Conservation (phyloP, 2,329 filamentous ascomycete genomes). For the Xylaria sp. region DNA sequence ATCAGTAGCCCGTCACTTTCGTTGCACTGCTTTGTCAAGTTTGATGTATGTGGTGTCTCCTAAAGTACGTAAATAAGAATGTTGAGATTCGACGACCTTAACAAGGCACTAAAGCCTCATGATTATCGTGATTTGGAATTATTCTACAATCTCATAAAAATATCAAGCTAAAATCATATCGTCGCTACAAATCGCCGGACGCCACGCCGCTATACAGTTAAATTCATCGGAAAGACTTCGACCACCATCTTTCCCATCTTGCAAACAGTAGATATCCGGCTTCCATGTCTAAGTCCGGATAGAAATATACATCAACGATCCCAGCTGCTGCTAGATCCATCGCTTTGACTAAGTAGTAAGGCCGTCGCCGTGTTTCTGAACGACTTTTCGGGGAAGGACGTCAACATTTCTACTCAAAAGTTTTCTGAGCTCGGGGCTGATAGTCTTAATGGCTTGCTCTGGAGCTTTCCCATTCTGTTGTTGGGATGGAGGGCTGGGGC, state of each 20-base stretch:
- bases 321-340: conserved; percentile 18
- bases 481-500: conserved; percentile 32
- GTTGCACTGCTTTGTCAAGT: neutral
- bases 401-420: conserved; percentile 58
- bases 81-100: neutral
- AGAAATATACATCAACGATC: conserved; percentile 25
- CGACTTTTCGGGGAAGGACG: conserved; percentile 45
- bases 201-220: conserved; percentile 21
- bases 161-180: neutral
- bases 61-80: neutral
- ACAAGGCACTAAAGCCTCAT: neutral
- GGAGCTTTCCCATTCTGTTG: conserved; percentile 51
- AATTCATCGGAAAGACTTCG: neutral
- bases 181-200: conserved; percentile 8
- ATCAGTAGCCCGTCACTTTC: neutral
- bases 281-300: neutral
- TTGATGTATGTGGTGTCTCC: neutral
- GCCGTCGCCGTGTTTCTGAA: conserved; percentile 44
- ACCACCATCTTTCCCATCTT: neutral
- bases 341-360: conserved; percentile 36
- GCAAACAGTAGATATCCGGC: neutral
- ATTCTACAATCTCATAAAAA: conserved; percentile 3
- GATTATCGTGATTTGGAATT: neutral
- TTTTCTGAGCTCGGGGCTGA: conserved; percentile 66
- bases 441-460: conserved; percentile 57